Evolutionary conservation across 1,139 yeast species (phyloP), one percentile per base, ranked within the genome.

Genomic region (Hansenula lynferdii): DNA sequence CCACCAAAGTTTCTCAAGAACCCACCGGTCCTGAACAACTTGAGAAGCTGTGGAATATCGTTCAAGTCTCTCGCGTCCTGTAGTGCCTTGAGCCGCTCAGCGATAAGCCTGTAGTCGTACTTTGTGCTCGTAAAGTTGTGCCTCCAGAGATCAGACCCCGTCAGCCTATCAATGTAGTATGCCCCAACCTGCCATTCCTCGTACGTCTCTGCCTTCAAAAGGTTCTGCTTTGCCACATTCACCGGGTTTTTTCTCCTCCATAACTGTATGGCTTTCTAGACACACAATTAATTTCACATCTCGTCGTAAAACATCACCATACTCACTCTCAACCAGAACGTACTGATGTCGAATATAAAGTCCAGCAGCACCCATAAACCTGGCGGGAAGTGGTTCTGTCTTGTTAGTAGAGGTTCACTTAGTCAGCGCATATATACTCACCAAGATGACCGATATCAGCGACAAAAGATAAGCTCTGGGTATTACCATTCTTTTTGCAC

Each of bases 1-100:
- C 96, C 95, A 8, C 96, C 98, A 62, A 92, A 84, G 56, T 92
- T 92, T 24, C 98, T 66, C 35, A 92, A 64, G 52, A 87, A 73
- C 3, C 69, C 69, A 0, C 96, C 96, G 0, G 96, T 84, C 33
- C 96, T 66, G 34, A 92, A 71, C 33, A 85, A 66, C 20, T 86
- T 81, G 65, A 85, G 73, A 21, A 92, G 68, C 29, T 67, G 61
- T 21, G 70, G 72, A 2, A 77, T 63, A 53, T 86, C 82, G n/a
- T 72, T 75, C 9, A 68, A 65, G 14, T 69, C 61, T 38, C 95
- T 63, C 1, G 96, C 92, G 24, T 72, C 72, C 28, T 73, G 67
- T 35, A 92, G 61, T 28, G 73, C 69, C 43, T 78, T 75, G 41
- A 84, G 67, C 37, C 97, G 69, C 41, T 85, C 89, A 35, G 86